Evolutionary conservation across 345 rosid species (phyloP).

Genomic region (Balakata baccata): DNA sequence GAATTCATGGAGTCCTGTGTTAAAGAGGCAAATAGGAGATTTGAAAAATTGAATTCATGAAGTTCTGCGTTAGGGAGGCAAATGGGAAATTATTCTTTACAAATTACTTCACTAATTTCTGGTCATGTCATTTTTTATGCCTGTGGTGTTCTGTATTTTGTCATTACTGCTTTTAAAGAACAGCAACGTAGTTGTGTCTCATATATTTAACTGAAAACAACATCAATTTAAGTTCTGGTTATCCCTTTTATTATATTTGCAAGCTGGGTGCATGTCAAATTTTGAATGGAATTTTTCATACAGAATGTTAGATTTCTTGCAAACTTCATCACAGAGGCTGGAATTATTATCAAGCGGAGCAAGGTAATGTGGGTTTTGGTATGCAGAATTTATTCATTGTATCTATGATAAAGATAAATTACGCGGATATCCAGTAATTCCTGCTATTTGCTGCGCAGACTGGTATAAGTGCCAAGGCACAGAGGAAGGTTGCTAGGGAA

Average conservation of each 20-base stretch:
- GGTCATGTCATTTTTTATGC: not conserved
- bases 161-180: not conserved
- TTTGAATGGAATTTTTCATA: conserved; percentile 12
- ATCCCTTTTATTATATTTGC: not conserved
- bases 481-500: conserved; percentile 90
- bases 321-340: conserved; percentile 80
- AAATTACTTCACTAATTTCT: not conserved
- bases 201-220: not conserved
- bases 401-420: not conserved
- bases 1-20: not conserved
- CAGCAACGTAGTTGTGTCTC: not conserved
- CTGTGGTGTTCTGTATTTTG: not conserved
- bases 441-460: conserved; percentile 41
- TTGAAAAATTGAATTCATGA: not conserved
- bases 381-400: not conserved
- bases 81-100: not conserved
- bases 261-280: not conserved
- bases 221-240: not conserved
- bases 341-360: conserved; percentile 76
- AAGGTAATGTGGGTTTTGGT: conserved; percentile 36
- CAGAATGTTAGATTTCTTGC: conserved; percentile 88
- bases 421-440: not conserved
- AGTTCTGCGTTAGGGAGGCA: not conserved
- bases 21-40: not conserved
- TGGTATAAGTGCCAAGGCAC: conserved; percentile 89